phyloP scores from a whole-genome alignment of 192 early-diverging fungal species.

The Chytriomyces sp. region DNA sequence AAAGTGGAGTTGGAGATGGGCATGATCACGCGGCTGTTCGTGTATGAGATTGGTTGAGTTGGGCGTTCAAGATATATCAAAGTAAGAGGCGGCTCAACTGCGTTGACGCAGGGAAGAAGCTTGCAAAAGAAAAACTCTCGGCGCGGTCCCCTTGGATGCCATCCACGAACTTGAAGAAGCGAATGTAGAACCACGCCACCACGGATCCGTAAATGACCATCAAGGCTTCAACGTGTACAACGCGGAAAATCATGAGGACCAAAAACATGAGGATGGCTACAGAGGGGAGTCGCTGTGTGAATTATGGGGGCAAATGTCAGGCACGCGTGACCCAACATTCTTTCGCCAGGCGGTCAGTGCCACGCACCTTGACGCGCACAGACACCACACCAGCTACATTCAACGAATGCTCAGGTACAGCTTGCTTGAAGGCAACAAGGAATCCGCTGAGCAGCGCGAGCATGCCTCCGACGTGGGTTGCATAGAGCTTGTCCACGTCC shows the following conservation, averaged over 20 bases:
- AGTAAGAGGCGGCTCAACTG: conserved; percentile 54
- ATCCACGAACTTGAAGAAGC: conserved; percentile 83
- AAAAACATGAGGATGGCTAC: conserved; percentile 46
- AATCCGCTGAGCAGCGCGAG: conserved; percentile 71
- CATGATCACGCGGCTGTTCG: conserved; percentile 61
- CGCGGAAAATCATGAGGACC: conserved; percentile 47
- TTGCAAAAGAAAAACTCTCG: conserved; percentile 86
- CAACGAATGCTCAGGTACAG: conserved; percentile 81
- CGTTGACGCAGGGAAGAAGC: conserved; percentile 85
- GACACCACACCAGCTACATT: conserved; percentile 61
- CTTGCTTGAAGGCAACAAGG: conserved; percentile 84
- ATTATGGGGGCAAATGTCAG: too few species aligned
- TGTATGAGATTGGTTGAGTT: background rate
- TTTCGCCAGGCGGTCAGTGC: too few species aligned
- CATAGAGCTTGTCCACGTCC: conserved; percentile 63
- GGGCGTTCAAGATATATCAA: background rate
- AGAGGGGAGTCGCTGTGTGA: conserved; percentile 55
- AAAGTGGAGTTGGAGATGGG: conserved; percentile 64
- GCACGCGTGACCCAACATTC: too few species aligned
- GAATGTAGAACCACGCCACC: conserved; percentile 78
- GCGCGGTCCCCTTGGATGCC: conserved; percentile 82
- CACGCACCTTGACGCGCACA: conserved; percentile 73
- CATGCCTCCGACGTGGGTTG: conserved; percentile 70
- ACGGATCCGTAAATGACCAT: conserved; percentile 75
- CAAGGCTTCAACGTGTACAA: conserved; percentile 61